These are phyloP conservation scores for Lachancea quebecensis DNA, from an alignment of 805 yeast genomes.

Conservation along the genomic window DNA sequence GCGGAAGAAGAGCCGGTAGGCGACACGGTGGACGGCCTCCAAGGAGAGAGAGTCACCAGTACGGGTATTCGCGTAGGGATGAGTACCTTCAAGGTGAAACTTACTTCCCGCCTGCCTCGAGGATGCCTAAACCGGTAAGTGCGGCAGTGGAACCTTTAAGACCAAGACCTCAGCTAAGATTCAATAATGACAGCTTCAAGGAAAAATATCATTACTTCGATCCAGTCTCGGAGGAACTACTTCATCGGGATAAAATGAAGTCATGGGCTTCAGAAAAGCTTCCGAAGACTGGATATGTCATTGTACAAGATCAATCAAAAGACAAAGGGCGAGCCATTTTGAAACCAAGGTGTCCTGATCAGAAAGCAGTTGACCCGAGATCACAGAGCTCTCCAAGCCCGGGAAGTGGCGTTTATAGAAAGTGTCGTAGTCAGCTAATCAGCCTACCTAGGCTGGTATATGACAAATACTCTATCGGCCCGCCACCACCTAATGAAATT, in stretches of 20 bases:
- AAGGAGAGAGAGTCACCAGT: not conserved
- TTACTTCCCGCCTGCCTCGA: conserved; percentile 12
- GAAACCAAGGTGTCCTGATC: conserved; percentile 17
- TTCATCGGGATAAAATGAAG: conserved; percentile 20
- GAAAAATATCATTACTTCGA: conserved; percentile 29
- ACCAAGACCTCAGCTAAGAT: conserved; percentile 20
- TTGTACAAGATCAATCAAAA: conserved; percentile 13
- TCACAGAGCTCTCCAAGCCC: not conserved
- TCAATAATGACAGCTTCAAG: conserved; percentile 17
- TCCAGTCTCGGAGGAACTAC: conserved; percentile 15
- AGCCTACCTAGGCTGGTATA: conserved; percentile 35
- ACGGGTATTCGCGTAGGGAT: not conserved
- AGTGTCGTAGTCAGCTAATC: conserved; percentile 13
- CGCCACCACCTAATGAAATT: conserved; percentile 63
- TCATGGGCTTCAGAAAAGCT: conserved; percentile 21
- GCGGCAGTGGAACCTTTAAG: conserved; percentile 6
- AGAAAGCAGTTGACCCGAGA: conserved; percentile 25
- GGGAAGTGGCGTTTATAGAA: conserved; percentile 7
- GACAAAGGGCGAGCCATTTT: conserved; percentile 16
- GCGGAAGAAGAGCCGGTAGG: not conserved
- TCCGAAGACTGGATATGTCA: conserved; percentile 24
- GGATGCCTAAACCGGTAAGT: not conserved
- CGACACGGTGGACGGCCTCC: not conserved
- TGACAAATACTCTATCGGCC: conserved; percentile 70
- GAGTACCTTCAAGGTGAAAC: conserved; percentile 11